These are phyloP conservation scores for Berberis vulgaris DNA, from an alignment of 164 flowering plant genomes.

Conservation along the genomic window DNA sequence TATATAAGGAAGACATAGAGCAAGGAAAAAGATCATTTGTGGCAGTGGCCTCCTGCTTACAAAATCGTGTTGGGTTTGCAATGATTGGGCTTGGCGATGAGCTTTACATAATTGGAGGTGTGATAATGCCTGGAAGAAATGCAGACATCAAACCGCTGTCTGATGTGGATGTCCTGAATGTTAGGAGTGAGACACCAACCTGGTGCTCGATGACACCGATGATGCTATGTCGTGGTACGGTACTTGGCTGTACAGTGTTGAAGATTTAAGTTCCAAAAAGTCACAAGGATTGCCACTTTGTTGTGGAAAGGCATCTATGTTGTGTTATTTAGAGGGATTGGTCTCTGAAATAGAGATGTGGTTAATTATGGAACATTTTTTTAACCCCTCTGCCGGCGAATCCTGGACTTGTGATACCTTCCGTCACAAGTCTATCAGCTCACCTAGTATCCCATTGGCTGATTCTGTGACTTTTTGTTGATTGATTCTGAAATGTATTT, in stretches of 20 bases:
- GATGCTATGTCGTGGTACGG: not conserved
- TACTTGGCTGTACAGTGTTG: not conserved
- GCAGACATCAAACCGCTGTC: not conserved
- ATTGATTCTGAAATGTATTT: no score
- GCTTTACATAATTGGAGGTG: constrained; percentile 72
- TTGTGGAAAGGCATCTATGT: no score
- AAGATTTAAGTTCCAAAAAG: not conserved
- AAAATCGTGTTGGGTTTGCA: constrained; percentile 62
- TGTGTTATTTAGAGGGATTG: no score
- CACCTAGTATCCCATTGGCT: no score
- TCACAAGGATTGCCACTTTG: no score
- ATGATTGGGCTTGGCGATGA: constrained; percentile 69
- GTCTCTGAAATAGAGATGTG: no score
- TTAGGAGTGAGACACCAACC: not conserved
- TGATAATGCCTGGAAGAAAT: not conserved
- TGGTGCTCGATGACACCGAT: not conserved
- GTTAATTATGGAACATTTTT: no score
- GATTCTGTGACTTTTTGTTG: no score
- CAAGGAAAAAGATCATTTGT: constrained; percentile 33
- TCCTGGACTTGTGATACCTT: no score
- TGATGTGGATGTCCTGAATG: not conserved
- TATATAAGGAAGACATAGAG: constrained; percentile 48
- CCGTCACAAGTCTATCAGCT: no score
- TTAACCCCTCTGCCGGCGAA: no score
- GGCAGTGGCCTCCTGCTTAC: constrained; percentile 61